phyloP scores from a whole-genome alignment of 1,284 basidiomycete genomes.

The Sporisorium sorghi region DNA sequence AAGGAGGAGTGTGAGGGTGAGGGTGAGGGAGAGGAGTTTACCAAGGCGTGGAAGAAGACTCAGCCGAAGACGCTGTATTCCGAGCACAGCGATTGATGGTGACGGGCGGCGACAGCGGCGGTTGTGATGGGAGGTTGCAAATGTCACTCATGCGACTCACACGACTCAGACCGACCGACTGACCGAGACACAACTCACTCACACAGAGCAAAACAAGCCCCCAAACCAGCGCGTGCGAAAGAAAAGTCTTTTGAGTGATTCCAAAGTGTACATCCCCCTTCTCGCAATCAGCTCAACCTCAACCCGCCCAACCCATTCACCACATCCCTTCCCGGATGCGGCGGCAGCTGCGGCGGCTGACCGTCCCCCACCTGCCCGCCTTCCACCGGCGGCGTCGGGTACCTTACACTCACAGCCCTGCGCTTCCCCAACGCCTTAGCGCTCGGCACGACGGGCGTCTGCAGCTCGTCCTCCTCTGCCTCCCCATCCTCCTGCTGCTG shows the following conservation, averaged over 20 bases:
- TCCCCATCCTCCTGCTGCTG: background rate
- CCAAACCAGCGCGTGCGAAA: too few relatives aligned
- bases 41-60: conserved; percentile 75
- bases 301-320: conserved; percentile 11
- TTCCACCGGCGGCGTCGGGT: conserved; percentile 23
- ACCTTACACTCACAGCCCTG: conserved; percentile 38
- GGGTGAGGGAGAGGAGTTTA: conserved; percentile 76
- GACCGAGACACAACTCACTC: background rate
- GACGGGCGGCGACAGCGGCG: too few relatives aligned
- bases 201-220: background rate
- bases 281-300: conserved; percentile 2
- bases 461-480: conserved; percentile 43
- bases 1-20: conserved; percentile 72
- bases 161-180: conserved; percentile 1
- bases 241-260: background rate
- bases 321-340: conserved; percentile 4
- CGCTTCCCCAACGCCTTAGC: conserved; percentile 63
- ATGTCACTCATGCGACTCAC: too few relatives aligned
- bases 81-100: conserved; percentile 33
- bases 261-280: background rate
- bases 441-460: conserved; percentile 54
- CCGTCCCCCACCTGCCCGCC: background rate
- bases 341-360: conserved; percentile 5
- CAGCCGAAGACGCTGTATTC: conserved; percentile 59
- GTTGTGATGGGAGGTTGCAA: too few relatives aligned